A percentile compares a stretch with the other conserved stretches of the same genome.
phyloP scores from a whole-genome alignment of 768 basidiomycete genomes.

The Termitomyces sp. region DNA sequence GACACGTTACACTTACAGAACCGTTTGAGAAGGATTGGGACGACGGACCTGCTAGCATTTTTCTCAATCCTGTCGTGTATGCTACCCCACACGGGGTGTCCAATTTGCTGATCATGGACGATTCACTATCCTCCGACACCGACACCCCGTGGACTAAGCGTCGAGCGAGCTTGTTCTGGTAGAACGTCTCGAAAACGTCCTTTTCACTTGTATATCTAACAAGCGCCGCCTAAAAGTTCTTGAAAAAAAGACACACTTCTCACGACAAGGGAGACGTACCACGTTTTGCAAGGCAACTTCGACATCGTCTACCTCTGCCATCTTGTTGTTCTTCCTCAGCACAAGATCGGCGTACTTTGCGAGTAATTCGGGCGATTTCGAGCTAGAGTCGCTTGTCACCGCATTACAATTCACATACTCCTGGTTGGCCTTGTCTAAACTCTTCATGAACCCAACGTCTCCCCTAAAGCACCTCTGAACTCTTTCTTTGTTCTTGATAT shows the following conservation, averaged over 20 bases:
- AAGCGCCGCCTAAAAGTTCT: slow-evolving; percentile 75
- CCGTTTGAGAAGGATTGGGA: neutral
- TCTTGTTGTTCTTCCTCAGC: slow-evolving; percentile 92
- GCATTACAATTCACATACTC: slow-evolving; percentile 94
- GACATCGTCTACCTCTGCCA: slow-evolving; percentile 86
- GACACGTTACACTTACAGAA: neutral
- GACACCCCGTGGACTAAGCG: slow-evolving; percentile 89
- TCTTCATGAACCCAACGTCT: slow-evolving; percentile 90
- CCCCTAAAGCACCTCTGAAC: slow-evolving; percentile 86
- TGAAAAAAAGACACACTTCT: neutral
- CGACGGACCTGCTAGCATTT: slow-evolving; percentile 88
- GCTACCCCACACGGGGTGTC: slow-evolving; percentile 97
- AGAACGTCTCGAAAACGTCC: slow-evolving; percentile 98
- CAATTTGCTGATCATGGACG: slow-evolving; percentile 96
- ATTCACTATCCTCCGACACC: slow-evolving; percentile 93
- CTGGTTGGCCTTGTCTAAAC: slow-evolving; percentile 90
- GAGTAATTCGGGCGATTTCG: slow-evolving; percentile 87
- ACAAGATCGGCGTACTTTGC: slow-evolving; percentile 90
- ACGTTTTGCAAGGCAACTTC: slow-evolving; percentile 89
- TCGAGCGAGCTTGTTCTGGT: slow-evolving; percentile 89
- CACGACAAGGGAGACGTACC: slow-evolving; percentile 38
- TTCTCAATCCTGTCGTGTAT: slow-evolving; percentile 92
- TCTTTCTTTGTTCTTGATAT: slow-evolving; percentile 86
- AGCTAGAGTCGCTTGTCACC: slow-evolving; percentile 79
- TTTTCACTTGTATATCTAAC: slow-evolving; percentile 99